phyloP scores from a whole-genome alignment of 495 filamentous ascomycete genomes.

The Filosporella fistucella region DNA sequence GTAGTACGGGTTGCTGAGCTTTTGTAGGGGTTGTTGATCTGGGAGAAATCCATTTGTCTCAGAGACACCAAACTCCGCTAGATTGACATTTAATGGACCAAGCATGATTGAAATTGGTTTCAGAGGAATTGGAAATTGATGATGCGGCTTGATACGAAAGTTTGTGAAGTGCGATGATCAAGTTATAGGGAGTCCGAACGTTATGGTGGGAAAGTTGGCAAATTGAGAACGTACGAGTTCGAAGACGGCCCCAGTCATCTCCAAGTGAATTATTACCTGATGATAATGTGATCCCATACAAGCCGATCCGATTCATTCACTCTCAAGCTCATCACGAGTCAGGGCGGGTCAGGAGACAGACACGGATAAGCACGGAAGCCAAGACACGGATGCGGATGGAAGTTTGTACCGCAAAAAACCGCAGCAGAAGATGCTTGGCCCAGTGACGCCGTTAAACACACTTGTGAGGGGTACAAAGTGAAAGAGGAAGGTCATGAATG shows the following conservation, averaged over 20 bases:
- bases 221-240: too few species aligned
- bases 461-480: constrained; percentile 12
- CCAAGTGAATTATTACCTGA: too few species aligned
- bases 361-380: not conserved
- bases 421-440: not conserved
- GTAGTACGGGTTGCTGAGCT: constrained; percentile 17
- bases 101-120: too few species aligned
- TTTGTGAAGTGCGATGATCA: too few species aligned
- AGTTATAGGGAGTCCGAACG: too few species aligned
- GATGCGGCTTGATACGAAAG: too few species aligned
- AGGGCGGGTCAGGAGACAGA: too few species aligned
- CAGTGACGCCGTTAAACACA: not conserved
- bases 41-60: constrained; percentile 82
- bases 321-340: too few species aligned
- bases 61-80: constrained; percentile 82
- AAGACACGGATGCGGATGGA: constrained; percentile 1
- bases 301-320: not conserved
- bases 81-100: constrained; percentile 24
- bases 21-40: constrained; percentile 24
- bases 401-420: not conserved
- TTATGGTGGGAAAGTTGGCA: too few species aligned
- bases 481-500: not conserved
- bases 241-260: too few species aligned
- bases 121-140: too few species aligned
- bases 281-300: too few species aligned